Evolutionary conservation across 129 eudicot genomes (phyloP), one percentile per base, ranked within the genome.

Genomic region (Flaveria sonorensis): DNA sequence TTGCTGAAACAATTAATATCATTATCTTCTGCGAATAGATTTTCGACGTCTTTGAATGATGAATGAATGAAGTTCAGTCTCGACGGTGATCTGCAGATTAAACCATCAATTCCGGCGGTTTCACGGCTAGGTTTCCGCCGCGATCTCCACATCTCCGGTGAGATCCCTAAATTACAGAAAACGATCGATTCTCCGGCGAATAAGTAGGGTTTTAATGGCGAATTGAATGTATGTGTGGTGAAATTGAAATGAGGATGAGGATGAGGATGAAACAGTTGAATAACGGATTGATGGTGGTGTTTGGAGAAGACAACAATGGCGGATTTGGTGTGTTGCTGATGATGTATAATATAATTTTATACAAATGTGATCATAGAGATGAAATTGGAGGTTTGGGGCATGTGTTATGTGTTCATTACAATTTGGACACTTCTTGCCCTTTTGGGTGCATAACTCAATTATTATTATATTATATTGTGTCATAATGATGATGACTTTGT

Each of bases 31-130:
- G 79, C 70, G 78, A 75, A 86, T 57, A 92, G 91, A 26, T 71
- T 40, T 32, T 86, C 88, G 61, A 89, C 76, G 68, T 90, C 98
- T 82, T 92, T 92, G 81, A 92, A 90, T 19, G 97, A 91, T 36
- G 87, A 81, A 70, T 79, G 86, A 24, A 77, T 42, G 68, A 85
- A 87, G 70, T 36, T 79, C 56, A 68, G 85, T 68, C 45, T 79
- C 14, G 81, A 71, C 23, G 85, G 23, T n/a, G 77, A 75, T 77
- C 74, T 81, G 43, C 81, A 85, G 53, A 76, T 9, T 11, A 61
- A 47, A 75, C 50, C 61, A 32, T 75, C 48, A 28, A 46, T 45
- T 9, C 36, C 45, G 26, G 62, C 79, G 46, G 6, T 28, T 62
- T 75, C 79, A 47, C 63, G 72, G 39, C 42, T 81, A 39, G 91